A percentile compares a stretch with the other conserved stretches of the same genome.
Evolutionary conservation across 2,329 filamentous ascomycete species (phyloP).

Genomic region (Diaporthe sp.): DNA sequence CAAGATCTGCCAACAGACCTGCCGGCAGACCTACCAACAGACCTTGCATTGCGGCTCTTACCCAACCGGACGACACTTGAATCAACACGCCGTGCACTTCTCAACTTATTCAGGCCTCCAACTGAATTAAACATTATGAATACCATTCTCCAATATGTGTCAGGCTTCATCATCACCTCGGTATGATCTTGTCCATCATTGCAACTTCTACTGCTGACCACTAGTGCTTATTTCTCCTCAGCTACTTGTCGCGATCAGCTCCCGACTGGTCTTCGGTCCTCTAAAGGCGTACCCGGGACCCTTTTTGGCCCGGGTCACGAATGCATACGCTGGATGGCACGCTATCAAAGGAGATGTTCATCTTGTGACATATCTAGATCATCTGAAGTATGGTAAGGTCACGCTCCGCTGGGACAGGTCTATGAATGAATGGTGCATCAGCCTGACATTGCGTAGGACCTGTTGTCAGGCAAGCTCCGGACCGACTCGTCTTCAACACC

Average conservation of each 20-base stretch:
- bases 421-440: neutral
- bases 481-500: neutral
- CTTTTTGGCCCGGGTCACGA: neutral
- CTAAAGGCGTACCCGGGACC: neutral
- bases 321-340: constrained; percentile 3
- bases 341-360: neutral
- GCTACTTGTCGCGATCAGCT: neutral
- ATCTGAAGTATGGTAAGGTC: constrained; percentile 3
- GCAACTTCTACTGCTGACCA: neutral
- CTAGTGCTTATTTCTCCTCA: neutral
- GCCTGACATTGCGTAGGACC: neutral
- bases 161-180: neutral
- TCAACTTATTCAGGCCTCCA: too few relatives aligned
- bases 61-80: neutral
- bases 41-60: neutral
- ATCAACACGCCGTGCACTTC: neutral
- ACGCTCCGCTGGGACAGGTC: neutral
- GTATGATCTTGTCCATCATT: neutral
- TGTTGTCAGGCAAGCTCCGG: neutral
- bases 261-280: neutral
- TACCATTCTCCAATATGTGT: neutral
- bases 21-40: neutral
- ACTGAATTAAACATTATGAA: neutral
- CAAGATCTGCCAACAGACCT: too few relatives aligned
- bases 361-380: constrained; percentile 5